Base-by-base conservation (phyloP, 768 basidiomycete genomes). In the Mycena rebaudengoi region DNA sequence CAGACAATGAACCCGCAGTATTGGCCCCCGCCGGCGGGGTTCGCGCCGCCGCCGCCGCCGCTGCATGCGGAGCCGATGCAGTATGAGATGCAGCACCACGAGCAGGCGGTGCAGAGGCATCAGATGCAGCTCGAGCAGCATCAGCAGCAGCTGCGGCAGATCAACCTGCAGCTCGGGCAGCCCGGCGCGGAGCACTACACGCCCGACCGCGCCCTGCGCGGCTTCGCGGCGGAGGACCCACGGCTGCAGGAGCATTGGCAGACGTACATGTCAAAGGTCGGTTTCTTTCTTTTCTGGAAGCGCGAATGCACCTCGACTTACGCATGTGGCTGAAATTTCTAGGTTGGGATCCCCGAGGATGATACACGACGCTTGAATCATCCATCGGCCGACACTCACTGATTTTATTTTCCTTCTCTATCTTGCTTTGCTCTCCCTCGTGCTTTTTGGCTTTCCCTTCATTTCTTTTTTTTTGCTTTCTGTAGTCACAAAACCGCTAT, bases 221-320 rank as follows among this genome's bases (percentile, higher is more conserved):
- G 82, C 0, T 81, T 84, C 53, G 83, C 82, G 10, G 83, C 83
- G 29, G 86, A 87, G 54, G 87, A 88, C 70, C 77, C 79, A 50
- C 80, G 84, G 46, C 67, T 90, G 57, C 86, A 88, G 74, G 89
- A 90, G 75, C 89, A 89, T 11, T 91, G 90, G 90, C 83, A 85
- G 71, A 80, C 85, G 60, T 91, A 89, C 76, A 86, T 89, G 81
- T 80, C 83, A 62, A 86, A 86, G 69, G 82, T 87, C 55, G 21
- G 45, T 48, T 63, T 58, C 48, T 30, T 55, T 41, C 20, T 44
- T 11, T 30, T 48, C 58, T 51, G 13, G 56, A 50, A 32, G 13
- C 5, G 25, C 28, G 26, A 21, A 45, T 33, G 23, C n/a, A 25
- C 37, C 14, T 13, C 0, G 18, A 7, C 33, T 57, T 10, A 37